Evolutionary conservation across 192 early-diverging fungal genomes (phyloP).

Genomic region (Spizellomyces sp.): DNA sequence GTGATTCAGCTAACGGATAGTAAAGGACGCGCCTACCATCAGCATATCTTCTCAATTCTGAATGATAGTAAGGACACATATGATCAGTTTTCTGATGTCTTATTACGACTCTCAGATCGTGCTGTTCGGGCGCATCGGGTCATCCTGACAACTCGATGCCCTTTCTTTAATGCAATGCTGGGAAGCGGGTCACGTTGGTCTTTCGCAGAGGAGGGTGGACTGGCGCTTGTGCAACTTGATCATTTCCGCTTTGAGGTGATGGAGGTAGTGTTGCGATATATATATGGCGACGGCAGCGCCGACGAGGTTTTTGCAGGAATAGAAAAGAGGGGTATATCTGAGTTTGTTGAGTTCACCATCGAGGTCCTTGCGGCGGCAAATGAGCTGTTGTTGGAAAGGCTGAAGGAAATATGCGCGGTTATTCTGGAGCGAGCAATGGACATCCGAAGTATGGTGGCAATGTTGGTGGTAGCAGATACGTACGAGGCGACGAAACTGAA

Average conservation of each 20-base stretch:
- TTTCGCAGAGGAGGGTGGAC: too few relatives aligned
- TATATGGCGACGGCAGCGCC: constrained; percentile 49
- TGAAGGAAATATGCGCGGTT: constrained; percentile 41
- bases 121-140: constrained; percentile 29
- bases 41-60: constrained; percentile 1
- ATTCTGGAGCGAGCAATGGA: constrained; percentile 33
- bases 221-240: constrained; percentile 24
- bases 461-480: constrained; percentile 57
- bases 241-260: constrained; percentile 57
- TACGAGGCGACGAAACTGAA: constrained; percentile 54
- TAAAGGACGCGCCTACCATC: not conserved
- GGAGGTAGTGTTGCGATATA: constrained; percentile 50
- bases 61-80: not conserved
- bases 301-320: constrained; percentile 40
- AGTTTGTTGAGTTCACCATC: constrained; percentile 54
- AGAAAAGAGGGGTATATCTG: constrained; percentile 41
- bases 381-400: constrained; percentile 56
- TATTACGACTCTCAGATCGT: constrained; percentile 16
- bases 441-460: constrained; percentile 52
- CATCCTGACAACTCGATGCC: constrained; percentile 47
- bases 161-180: constrained; percentile 70
- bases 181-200: constrained; percentile 55
- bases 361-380: constrained; percentile 64
- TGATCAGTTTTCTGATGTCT: not conserved
- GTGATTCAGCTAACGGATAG: not conserved